Base-by-base conservation (phyloP, 768 basidiomycete genomes). In the Tricholoma hemisulphureum region DNA sequence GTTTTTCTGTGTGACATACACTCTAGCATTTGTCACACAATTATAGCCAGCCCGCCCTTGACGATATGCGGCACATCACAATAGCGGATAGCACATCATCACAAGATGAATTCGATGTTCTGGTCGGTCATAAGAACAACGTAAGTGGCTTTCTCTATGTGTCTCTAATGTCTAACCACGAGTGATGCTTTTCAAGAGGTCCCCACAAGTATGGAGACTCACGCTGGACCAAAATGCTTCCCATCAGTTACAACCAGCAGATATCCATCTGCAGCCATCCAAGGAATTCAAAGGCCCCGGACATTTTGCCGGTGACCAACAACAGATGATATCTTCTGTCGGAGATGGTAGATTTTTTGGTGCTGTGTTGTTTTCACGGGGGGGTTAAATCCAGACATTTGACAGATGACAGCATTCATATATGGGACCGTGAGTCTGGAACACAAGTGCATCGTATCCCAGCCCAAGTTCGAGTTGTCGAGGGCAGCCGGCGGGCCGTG, bases 51-150 rank as follows among this genome's bases (percentile, higher is more conserved):
- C 56, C 56, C 20, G 29, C 43, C 14, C 35, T 57, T 11, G 56
- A 57, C 8, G 56, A 57, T 51, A 49, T 51, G 16, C 56, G n/a
- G n/a, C 37, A 57, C 14, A 57, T 57, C 8, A 37, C 31, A 21
- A 16, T 50, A 18, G 46, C 49, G 6, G 24, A n/a, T 7, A 23
- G 13, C 7, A 5, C 37, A 24, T 50, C 46, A 35, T 45, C n/a
- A 7, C 55, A 23, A 34, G 5, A 39, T 26, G 26, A 16, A 21
- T 39, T 51, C 37, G 49, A 57, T 28, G 49, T 57, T 16, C 18
- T 57, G 18, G 32, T 57, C 18, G 56, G 56, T 31, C 49, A 57
- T 29, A 48, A 28, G 28, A 51, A 28, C 39, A 20, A 18, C 3
- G 56, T 57, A 51, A 18, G 49, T 16, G 2, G 8, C 21, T 35